phyloP scores from a whole-genome alignment of 192 early-diverging fungal species.

The Powellomyces hirtus region DNA sequence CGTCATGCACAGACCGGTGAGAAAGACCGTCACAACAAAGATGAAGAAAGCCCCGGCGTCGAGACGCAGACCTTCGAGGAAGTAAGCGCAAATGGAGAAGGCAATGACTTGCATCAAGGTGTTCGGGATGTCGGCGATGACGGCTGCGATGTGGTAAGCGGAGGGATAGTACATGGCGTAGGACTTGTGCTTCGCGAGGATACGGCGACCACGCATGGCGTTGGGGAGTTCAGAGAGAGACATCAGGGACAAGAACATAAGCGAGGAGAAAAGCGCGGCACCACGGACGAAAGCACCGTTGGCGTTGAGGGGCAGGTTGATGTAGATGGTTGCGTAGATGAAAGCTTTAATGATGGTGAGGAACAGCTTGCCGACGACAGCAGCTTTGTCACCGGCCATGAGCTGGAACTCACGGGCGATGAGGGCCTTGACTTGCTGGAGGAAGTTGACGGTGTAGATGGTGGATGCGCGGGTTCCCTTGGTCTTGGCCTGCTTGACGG shows the following conservation, averaged over 20 bases:
- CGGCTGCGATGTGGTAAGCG: constrained; percentile 56
- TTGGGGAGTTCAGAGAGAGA: constrained; percentile 72
- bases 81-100: constrained; percentile 59
- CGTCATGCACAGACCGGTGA: constrained; percentile 53
- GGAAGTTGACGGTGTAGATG: constrained; percentile 65
- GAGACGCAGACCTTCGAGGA: constrained; percentile 55
- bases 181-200: constrained; percentile 76
- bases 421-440: constrained; percentile 57
- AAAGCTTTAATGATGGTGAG: neutral
- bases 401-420: constrained; percentile 67
- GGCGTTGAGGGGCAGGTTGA: constrained; percentile 53
- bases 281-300: constrained; percentile 74
- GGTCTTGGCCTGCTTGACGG: constrained; percentile 56
- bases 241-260: constrained; percentile 50
- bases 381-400: constrained; percentile 49
- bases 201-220: constrained; percentile 67
- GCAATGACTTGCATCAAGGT: constrained; percentile 51
- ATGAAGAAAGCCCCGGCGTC: constrained; percentile 52
- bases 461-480: constrained; percentile 35
- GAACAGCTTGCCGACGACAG: constrained; percentile 35
- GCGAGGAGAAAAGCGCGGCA: constrained; percentile 65
- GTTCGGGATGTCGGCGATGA: constrained; percentile 52
- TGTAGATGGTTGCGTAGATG: constrained; percentile 48
- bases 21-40: constrained; percentile 54
- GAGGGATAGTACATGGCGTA: constrained; percentile 70